Evolutionary conservation across 1,284 basidiomycete species (phyloP).

Genomic region (Exobasidium cylindrosporum): DNA sequence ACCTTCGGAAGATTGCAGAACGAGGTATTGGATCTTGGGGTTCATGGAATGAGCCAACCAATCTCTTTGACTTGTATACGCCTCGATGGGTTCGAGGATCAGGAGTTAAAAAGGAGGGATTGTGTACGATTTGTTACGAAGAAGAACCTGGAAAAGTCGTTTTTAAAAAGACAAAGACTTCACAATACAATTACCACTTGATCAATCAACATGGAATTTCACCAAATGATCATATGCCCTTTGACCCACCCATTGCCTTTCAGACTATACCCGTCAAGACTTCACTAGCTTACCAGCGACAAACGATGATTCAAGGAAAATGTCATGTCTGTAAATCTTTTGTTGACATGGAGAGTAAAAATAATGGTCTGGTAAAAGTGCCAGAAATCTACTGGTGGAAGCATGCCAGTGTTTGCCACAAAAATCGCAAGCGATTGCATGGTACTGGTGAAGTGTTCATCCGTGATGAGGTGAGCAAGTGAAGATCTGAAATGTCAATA

Average conservation of each 20-base stretch:
- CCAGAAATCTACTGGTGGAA: conserved; percentile 18
- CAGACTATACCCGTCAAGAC: conserved; percentile 6
- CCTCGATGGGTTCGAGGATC: conserved; percentile 30
- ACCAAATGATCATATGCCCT: conserved; percentile 24
- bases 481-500: too few species aligned
- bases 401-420: conserved; percentile 14
- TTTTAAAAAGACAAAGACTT: conserved; percentile 36
- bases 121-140: conserved; percentile 43
- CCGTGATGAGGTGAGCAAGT: not conserved
- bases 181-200: conserved; percentile 43
- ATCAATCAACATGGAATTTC: conserved; percentile 37
- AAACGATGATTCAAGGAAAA: conserved; percentile 18
- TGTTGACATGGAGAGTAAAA: conserved; percentile 8
- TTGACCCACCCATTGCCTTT: conserved; percentile 31
- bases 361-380: conserved; percentile 12
- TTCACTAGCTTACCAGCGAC: too few species aligned
- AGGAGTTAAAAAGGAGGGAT: conserved; percentile 27
- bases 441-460: not conserved
- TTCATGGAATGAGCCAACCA: not conserved
- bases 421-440: not conserved
- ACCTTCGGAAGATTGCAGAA: not conserved
- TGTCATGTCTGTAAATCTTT: conserved; percentile 16
- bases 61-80: conserved; percentile 36
- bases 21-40: not conserved
- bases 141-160: conserved; percentile 14